Evolutionary conservation across 164 flowering plant species (phyloP).

Genomic region (Kingdonia uniflora): DNA sequence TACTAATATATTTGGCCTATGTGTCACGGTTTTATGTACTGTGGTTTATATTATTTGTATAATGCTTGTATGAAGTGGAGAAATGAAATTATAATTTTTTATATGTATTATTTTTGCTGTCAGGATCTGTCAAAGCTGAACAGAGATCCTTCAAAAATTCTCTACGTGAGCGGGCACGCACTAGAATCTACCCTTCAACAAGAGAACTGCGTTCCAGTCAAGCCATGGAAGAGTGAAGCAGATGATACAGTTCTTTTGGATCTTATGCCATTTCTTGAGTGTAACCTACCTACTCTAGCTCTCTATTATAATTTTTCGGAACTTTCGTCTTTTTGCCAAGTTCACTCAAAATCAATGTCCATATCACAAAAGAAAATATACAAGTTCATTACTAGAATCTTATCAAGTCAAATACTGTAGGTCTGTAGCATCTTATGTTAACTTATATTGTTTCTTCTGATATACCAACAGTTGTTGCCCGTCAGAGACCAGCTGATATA

Average conservation of each 20-base stretch:
- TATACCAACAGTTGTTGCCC: conserved; percentile 63
- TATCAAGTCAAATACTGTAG: neutral
- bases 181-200: conserved; percentile 69
- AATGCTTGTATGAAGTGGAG: too few relatives aligned
- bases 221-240: conserved; percentile 66
- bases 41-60: too few relatives aligned
- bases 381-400: neutral
- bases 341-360: too few relatives aligned
- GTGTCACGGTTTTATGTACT: too few relatives aligned
- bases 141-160: conserved; percentile 63
- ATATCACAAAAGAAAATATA: too few relatives aligned
- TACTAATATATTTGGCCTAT: too few relatives aligned
- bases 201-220: conserved; percentile 60
- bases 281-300: conserved; percentile 28
- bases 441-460: conserved; percentile 2
- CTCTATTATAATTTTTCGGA: neutral
- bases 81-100: too few relatives aligned
- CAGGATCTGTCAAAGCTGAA: conserved; percentile 89
- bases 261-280: conserved; percentile 86
- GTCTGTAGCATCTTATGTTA: neutral
- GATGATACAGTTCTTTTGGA: conserved; percentile 77
- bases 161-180: conserved; percentile 85
- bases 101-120: conserved; percentile 10
- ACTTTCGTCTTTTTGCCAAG: too few relatives aligned
- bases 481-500: conserved; percentile 69